A percentile compares a stretch with the other conserved stretches of the same genome.
These are phyloP conservation scores for Neurospora sp. DNA, from an alignment of 495 filamentous ascomycete species.

Conservation along the genomic window DNA sequence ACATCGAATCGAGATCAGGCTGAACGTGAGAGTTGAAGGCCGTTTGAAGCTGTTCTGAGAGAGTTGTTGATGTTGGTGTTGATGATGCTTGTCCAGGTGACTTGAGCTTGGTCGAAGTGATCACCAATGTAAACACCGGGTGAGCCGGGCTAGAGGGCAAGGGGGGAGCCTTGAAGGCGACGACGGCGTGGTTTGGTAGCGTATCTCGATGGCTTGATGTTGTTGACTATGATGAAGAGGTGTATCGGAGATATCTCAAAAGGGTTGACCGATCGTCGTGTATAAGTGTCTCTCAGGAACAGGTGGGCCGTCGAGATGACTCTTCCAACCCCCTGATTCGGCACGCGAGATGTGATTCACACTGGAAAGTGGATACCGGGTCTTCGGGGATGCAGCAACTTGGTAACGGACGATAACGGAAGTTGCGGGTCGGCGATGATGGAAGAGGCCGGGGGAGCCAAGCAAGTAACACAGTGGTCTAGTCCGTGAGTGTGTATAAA, in stretches of 20 bases:
- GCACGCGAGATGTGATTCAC: constrained; percentile 24
- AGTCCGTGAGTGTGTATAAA: neutral
- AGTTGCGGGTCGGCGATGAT: neutral
- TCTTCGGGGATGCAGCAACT: constrained; percentile 3
- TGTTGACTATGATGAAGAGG: neutral
- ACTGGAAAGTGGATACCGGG: constrained; percentile 12
- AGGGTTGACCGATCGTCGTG: constrained; percentile 22
- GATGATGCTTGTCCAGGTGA: neutral
- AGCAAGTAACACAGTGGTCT: constrained; percentile 1
- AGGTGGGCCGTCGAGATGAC: constrained; percentile 38
- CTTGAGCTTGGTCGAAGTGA: neutral
- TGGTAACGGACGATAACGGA: constrained; percentile 17
- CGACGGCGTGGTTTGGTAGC: neutral
- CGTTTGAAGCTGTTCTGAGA: constrained; percentile 21
- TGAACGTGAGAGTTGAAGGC: constrained; percentile 28
- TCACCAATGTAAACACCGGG: neutral
- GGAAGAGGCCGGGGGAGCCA: constrained; percentile 16
- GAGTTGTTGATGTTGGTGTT: constrained; percentile 6
- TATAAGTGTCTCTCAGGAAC: constrained; percentile 23
- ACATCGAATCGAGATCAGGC: constrained; percentile 49
- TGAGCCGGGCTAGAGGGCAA: neutral
- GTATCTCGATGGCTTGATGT: neutral
- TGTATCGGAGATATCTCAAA: neutral
- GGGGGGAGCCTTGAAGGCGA: neutral
- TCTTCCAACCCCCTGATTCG: constrained; percentile 35